A percentile compares a stretch with the other conserved stretches of the same genome.
These are phyloP conservation scores for Oidiodendron maius DNA, from an alignment of 495 filamentous ascomycete genomes.

Conservation along the genomic window DNA sequence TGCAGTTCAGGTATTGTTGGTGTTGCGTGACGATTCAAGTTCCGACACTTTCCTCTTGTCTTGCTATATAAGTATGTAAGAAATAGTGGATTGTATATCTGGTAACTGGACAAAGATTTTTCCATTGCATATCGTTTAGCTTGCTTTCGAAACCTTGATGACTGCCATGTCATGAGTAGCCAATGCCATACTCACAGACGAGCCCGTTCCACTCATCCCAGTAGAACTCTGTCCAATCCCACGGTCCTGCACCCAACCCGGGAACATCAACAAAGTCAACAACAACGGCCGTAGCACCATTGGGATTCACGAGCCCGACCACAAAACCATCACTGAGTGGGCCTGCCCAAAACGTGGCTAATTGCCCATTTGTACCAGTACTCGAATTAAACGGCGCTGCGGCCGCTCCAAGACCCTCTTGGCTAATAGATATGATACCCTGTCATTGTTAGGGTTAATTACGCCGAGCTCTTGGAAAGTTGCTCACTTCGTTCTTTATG, in stretches of 20 bases:
- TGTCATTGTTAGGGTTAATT: neutral
- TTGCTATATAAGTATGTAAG: too few species aligned
- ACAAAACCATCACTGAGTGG: slow-evolving; percentile 14
- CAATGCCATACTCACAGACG: slow-evolving; percentile 26
- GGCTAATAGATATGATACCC: slow-evolving; percentile 12
- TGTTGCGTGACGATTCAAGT: too few species aligned
- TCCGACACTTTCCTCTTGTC: too few species aligned
- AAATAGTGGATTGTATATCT: too few species aligned
- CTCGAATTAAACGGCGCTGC: slow-evolving; percentile 5
- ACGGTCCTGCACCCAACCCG: slow-evolving; percentile 38
- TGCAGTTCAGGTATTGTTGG: too few species aligned
- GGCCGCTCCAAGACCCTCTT: slow-evolving; percentile 10
- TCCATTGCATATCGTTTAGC: too few species aligned
- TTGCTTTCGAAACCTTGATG: too few species aligned
- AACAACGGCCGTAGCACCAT: slow-evolving; percentile 1
- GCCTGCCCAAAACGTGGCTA: slow-evolving; percentile 12
- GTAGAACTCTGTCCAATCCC: slow-evolving; percentile 46
- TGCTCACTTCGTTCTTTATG: neutral
- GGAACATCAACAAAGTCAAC: slow-evolving; percentile 40
- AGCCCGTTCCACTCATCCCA: slow-evolving; percentile 27
- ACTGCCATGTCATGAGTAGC: slow-evolving; percentile 44
- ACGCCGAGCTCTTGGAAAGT: neutral
- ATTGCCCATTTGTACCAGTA: neutral
- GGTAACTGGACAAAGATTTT: too few species aligned
- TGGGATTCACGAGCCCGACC: slow-evolving; percentile 23